Base-by-base conservation (phyloP, 2,329 filamentous ascomycete species). In the Bertia moriformis region DNA sequence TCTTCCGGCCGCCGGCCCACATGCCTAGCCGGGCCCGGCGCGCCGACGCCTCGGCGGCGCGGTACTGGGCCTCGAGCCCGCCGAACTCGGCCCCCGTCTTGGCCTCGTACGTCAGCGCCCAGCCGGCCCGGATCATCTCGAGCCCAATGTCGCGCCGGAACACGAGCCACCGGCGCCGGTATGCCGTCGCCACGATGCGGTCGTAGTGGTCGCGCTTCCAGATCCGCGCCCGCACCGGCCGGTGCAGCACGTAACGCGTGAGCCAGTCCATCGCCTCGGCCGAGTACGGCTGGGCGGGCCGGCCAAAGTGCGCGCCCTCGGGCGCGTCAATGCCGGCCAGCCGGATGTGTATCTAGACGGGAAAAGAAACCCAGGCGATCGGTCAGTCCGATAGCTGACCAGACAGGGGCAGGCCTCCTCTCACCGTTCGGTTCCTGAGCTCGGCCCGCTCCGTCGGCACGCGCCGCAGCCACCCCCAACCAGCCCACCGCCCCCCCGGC, bases 311-410 rank as follows among this genome's bases (percentile, higher is more conserved):
- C 5, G 88, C 80, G 41, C 83, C 67, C 61, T 98, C 91, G 2
- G 91, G 91, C 10, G 93, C 91, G 58, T 98, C 91, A 40, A 98
- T 65, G 38, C 91, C 91, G 14, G 91, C 91, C 41, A 98, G 69
- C 19, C 91, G 83, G 41, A 98, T 72, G 39, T 88, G 77, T 48
- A 98, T 84, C 82, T 93, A 36, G 17, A 36, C 7, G 15, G 27
- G 32, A n/a, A 15, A 14, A 17, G n/a, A 4, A 14, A 12, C 18
- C 14, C 32, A 17, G 37, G 35, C 14, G 18, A 14, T n/a, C n/a
- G n/a, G n/a, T n/a, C n/a, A n/a, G n/a, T n/a, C n/a, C 3, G 30
- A n/a, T 18, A 14, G 19, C 30, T 13, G 7, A 35, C 15, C 12
- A 27, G 32, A 44, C 7, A n/a, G 20, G 39, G 39, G 38, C 32